Base-by-base conservation (phyloP, 1,284 basidiomycete species). In the Apiotrichum mycotoxinovorans region DNA sequence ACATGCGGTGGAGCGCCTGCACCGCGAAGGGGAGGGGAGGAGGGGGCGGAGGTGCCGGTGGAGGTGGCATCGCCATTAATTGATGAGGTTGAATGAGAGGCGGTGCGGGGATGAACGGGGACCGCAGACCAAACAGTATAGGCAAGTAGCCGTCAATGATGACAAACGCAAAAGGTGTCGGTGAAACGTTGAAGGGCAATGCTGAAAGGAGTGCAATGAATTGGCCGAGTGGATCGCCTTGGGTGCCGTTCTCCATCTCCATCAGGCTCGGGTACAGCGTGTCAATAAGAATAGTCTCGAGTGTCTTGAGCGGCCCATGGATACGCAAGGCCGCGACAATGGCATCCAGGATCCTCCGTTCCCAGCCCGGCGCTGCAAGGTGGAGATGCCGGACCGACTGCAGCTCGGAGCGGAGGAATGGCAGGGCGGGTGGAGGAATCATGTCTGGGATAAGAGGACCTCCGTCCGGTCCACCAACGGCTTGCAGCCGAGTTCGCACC, bases 401-500 rank as follows among this genome's bases (percentile, higher is more conserved):
- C 12, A 68, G 58, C 37, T 65, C 58, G 18, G 57, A 38, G 14
- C 59, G 61, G 20, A 67, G 56, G 1, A 34, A 18, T n/a, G 52
- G 50, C 4, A 62, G 33, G 3, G 43, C 49, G 25, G n/a, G 51
- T 15, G 41, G 25, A 14, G 23, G 47, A 15, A 45, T n/a, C 8
- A 9, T 43, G 41, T 11, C 43, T 15, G 23, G 45, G 8, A 61
- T 44, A n/a, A 58, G 35, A 0, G 42, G 35, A 5, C 34, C 51
- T 17, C 50, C 56, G 25, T 56, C 44, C 0, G 48, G 41, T 0
- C 63, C 40, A 3, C 62, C 64, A 3, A 58, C 60, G 23, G 55
- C 52, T 20, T 65, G 61, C 27, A 72, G 46, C 25, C 66, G 72
- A 0, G 52, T 38, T 26, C 51, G 58, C 11, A 76, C 61, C 1